phyloP scores from a whole-genome alignment of 495 filamentous ascomycete species.

The Penicillium cataractarum region DNA sequence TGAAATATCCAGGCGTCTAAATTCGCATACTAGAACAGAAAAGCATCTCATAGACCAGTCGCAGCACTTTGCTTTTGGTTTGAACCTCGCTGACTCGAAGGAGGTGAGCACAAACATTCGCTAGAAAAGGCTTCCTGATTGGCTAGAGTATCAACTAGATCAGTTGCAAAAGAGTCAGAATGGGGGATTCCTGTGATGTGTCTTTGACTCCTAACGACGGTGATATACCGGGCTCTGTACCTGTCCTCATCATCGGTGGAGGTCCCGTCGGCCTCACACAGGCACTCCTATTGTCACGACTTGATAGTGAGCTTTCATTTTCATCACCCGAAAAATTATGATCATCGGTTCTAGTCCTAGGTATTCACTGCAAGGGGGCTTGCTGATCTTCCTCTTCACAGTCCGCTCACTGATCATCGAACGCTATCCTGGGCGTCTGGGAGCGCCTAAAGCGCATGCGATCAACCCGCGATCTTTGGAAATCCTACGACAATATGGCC shows the following conservation, averaged over 20 bases:
- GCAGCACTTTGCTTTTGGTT: no score
- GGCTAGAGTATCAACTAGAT: background rate
- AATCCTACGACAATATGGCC: conserved; percentile 32
- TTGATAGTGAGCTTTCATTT: conserved; percentile 18
- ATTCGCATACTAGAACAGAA: background rate
- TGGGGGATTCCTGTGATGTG: background rate
- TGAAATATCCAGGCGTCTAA: background rate
- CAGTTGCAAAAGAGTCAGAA: background rate
- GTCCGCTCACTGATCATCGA: conserved; percentile 32
- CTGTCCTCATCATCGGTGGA: conserved; percentile 42
- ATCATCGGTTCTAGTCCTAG: background rate
- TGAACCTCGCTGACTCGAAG: no score
- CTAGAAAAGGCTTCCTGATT: no score
- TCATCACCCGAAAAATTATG: background rate
- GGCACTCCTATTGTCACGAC: conserved; percentile 31
- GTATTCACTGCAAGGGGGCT: background rate
- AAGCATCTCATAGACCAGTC: background rate
- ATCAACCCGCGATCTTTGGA: conserved; percentile 35
- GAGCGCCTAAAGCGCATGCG: conserved; percentile 36
- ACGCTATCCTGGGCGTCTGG: conserved; percentile 30
- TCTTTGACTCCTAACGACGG: background rate
- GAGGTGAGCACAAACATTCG: no score
- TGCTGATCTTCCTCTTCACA: background rate
- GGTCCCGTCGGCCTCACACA: conserved; percentile 37
- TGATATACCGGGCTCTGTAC: conserved; percentile 8